Conservation (phyloP, 306 rosid species). For the Citrullus mucosospermus region DNA sequence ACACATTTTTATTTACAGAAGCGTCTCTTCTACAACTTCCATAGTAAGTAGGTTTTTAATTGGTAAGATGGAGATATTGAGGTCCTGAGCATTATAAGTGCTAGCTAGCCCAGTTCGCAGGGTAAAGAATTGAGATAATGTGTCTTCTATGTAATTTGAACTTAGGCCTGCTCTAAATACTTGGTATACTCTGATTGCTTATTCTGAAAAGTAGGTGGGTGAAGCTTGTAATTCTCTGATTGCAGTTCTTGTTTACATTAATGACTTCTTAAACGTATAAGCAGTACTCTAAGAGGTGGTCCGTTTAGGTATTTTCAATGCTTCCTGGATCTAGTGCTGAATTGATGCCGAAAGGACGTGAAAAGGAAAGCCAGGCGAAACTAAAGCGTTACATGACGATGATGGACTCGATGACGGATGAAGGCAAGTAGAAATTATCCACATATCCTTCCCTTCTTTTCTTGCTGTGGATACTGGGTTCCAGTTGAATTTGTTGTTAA, state of each 20-base stretch:
- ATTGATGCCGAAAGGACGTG: slow-evolving; percentile 79
- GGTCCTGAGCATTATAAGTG: not conserved
- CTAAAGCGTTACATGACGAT: slow-evolving; percentile 89
- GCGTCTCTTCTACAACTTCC: not conserved
- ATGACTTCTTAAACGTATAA: not conserved
- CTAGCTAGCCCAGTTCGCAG: not conserved
- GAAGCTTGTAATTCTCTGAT: not conserved
- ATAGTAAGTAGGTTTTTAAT: not conserved
- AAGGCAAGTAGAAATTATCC: slow-evolving; percentile 32
- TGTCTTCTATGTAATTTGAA: not conserved
- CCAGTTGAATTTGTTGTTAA: not conserved
- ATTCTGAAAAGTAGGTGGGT: not conserved
- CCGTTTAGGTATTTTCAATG: slow-evolving; percentile 59
- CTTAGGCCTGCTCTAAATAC: not conserved
- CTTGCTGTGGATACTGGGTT: not conserved
- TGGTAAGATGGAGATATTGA: not conserved
- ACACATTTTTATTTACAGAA: not conserved
- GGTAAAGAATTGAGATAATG: not conserved
- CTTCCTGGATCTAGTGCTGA: slow-evolving; percentile 72
- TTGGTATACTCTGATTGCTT: not conserved
- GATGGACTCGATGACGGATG: slow-evolving; percentile 98
- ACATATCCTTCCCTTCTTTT: not conserved
- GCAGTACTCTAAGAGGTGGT: slow-evolving; percentile 1
- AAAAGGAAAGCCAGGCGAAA: slow-evolving; percentile 86
- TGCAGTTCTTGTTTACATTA: not conserved